Percentiles rank a stretch among this genome's conserved stretches.
Conservation (phyloP, 257 asterid species). For the Anisodus acutangulus region DNA sequence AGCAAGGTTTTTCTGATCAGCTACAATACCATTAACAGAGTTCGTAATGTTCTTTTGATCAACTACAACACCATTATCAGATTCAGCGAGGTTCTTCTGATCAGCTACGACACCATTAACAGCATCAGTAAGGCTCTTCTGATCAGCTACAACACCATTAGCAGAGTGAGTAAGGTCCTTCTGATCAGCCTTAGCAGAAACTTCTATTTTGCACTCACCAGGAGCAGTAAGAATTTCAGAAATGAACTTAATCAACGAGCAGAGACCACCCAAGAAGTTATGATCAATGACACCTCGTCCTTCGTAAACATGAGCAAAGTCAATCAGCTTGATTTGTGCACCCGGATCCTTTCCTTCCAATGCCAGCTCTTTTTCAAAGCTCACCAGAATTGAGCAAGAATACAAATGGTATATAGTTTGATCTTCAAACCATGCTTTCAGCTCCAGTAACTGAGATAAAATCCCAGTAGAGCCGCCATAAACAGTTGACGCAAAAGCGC, state of each 20-base stretch:
- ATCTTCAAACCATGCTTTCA: conserved; percentile 94
- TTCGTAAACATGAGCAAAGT: conserved; percentile 82
- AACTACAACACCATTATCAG: neutral
- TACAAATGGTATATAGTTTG: conserved; percentile 78
- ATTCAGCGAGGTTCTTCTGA: neutral
- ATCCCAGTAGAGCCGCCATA: conserved; percentile 83
- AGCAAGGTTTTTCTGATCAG: neutral
- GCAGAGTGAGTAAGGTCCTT: conserved; percentile 21
- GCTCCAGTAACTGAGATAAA: conserved; percentile 73
- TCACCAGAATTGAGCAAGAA: conserved; percentile 70
- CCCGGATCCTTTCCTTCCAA: conserved; percentile 53
- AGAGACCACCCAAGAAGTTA: conserved; percentile 87
- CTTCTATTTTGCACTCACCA: conserved; percentile 45
- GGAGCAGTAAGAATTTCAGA: conserved; percentile 65
- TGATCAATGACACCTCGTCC: conserved; percentile 79
- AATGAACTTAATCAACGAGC: conserved; percentile 79
- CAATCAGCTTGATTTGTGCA: conserved; percentile 73
- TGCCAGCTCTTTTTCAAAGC: conserved; percentile 68
- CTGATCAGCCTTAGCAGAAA: conserved; percentile 43
- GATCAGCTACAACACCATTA: conserved; percentile 19
- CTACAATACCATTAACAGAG: neutral
- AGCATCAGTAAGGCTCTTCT: neutral
- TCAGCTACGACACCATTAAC: neutral
- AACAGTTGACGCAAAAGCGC: conserved; percentile 72
- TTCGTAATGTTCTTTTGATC: neutral